Evolutionary conservation across 2,329 filamentous ascomycete genomes (phyloP), one percentile per base, ranked within the genome.

Genomic region (Lojkania enalia): DNA sequence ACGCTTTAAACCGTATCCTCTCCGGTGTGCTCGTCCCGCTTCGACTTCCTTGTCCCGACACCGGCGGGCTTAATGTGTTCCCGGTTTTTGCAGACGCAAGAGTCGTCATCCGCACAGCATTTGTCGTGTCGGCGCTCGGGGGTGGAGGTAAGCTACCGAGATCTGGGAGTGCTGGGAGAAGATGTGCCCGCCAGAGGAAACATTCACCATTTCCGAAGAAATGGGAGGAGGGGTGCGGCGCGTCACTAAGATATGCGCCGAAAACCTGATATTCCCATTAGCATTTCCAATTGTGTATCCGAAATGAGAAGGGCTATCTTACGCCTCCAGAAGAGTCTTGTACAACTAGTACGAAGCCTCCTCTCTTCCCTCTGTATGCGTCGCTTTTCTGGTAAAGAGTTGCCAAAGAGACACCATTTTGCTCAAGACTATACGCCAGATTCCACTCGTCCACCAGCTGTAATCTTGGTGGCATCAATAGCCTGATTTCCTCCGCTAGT

Each of bases 121-220:
- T 70, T 12, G 83, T 83, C 0, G 84, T 86, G 58, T 87, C 83
- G 30, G 79, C 78, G 36, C 77, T 82, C 2, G 88, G 88, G 0
- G 86, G 87, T 0, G 85, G 87, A 1, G 87, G 87, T 0, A 90
- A 76, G 9, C 75, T 75, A 3, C 76, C 68, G 6, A 80, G 64
- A 25, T 73, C 59, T 13, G 71, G 71, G 6, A 75, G 61, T 0
- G 82, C 71, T 1, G 83, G 76, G 23, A 91, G 75, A 3, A 86
- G 72, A 33, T 84, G 83, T 1, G 88, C 86, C 36, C 87, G 83
- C 89, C 89, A 95, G 52, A 95, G 81, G 70, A 95, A 99, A 71
- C 92, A 97, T 71, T 99, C 94, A 60, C 94, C 94, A 11, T 90
- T 96, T 61, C 94, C 94, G 69, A 88, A 99, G 76, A 96, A 99